phyloP scores from a whole-genome alignment of 2,329 filamentous ascomycete species.

The Phaeosphaeria sp. region DNA sequence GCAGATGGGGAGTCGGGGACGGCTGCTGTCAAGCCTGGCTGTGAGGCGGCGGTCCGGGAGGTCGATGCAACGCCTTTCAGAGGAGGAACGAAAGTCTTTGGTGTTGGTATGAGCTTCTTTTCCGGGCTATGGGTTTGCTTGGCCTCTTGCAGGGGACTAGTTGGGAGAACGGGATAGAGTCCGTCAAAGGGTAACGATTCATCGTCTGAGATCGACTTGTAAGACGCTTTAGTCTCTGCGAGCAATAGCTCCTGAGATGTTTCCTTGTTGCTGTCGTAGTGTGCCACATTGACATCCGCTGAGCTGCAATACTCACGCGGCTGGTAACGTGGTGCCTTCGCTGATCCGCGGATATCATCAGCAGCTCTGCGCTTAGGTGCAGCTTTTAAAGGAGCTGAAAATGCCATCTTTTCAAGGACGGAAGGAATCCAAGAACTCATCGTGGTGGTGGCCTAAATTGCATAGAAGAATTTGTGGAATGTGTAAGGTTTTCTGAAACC shows the following conservation, averaged over 20 bases:
- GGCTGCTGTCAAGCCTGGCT: background rate
- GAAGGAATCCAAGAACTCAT: background rate
- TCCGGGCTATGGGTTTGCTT: background rate
- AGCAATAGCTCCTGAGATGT: background rate
- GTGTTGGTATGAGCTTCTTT: background rate
- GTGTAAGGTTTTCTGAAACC: background rate
- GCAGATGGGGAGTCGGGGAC: background rate
- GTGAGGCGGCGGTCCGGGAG: background rate
- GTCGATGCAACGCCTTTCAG: too few relatives aligned
- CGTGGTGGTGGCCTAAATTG: background rate
- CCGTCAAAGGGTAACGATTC: background rate
- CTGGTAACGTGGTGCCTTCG: background rate
- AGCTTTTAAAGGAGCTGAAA: background rate
- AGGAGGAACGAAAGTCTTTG: background rate
- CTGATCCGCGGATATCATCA: background rate
- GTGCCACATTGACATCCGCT: background rate
- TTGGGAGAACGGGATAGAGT: background rate
- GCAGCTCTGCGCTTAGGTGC: background rate
- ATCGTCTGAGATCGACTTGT: background rate
- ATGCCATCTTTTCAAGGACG: background rate
- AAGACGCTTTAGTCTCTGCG: background rate
- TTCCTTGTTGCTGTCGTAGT: background rate
- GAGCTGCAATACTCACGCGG: background rate
- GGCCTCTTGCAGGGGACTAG: background rate
- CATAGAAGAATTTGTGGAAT: background rate